phyloP scores from a whole-genome alignment of 805 yeast species.

The Saccharomycopsis lassenensis region DNA sequence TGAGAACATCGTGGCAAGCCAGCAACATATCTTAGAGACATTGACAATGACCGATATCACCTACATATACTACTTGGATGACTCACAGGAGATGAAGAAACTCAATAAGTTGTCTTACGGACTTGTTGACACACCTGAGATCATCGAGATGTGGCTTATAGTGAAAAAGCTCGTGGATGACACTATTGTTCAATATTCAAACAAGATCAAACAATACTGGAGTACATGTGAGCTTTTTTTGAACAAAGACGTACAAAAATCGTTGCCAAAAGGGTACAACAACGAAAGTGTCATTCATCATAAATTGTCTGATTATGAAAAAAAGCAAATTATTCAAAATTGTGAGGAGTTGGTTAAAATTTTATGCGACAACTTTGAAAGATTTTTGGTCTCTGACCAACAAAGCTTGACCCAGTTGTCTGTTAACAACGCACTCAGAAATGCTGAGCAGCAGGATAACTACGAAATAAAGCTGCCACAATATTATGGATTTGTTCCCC shows the following conservation, averaged over 20 bases:
- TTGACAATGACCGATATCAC: constrained; percentile 27
- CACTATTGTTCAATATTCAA: constrained; percentile 27
- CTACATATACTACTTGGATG: constrained; percentile 22
- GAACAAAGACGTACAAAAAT: constrained; percentile 34
- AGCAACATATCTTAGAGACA: constrained; percentile 29
- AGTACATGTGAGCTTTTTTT: constrained; percentile 43
- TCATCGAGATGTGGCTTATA: constrained; percentile 51
- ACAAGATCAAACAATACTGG: constrained; percentile 41
- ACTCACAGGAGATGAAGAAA: constrained; percentile 10
- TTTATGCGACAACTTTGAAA: constrained; percentile 23
- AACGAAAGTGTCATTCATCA: constrained; percentile 30
- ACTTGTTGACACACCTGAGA: constrained; percentile 40
- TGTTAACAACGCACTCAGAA: constrained; percentile 1
- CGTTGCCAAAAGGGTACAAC: constrained; percentile 31
- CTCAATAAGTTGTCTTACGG: constrained; percentile 20
- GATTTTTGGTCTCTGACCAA: constrained; percentile 28
- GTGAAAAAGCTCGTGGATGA: constrained; percentile 32
- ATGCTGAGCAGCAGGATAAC: constrained; percentile 13
- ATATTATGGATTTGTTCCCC: constrained; percentile 50
- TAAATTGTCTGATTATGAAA: constrained; percentile 33
- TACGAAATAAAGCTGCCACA: constrained; percentile 23
- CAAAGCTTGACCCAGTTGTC: constrained; percentile 12
- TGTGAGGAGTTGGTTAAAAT: constrained; percentile 30
- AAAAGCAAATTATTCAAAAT: constrained; percentile 28
- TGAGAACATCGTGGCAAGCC: constrained; percentile 29